phyloP scores from a whole-genome alignment of 1,284 basidiomycete genomes.

The Taiwanofungus camphoratus region DNA sequence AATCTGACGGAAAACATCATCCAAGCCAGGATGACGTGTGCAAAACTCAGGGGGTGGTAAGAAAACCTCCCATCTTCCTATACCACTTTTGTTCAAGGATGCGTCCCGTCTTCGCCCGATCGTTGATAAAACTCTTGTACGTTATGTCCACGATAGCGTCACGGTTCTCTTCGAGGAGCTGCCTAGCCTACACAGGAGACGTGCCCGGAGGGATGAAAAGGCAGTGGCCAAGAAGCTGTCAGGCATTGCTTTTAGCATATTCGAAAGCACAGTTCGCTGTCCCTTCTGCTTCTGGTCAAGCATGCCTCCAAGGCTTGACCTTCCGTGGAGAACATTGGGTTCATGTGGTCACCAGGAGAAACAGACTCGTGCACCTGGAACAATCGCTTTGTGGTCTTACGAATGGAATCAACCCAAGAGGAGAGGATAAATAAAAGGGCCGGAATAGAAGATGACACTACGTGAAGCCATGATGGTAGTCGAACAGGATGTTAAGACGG shows the following conservation, averaged over 20 bases:
- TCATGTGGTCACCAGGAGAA: slow-evolving; percentile 9
- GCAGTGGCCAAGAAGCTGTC: background rate
- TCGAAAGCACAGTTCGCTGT: background rate
- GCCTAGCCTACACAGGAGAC: slow-evolving; percentile 1
- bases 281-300: background rate
- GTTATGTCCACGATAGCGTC: background rate
- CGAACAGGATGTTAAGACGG: slow-evolving; percentile 8
- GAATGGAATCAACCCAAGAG: slow-evolving; percentile 12
- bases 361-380: background rate
- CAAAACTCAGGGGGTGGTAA: slow-evolving; percentile 17
- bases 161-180: slow-evolving; percentile 1
- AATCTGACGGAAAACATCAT: slow-evolving; percentile 4
- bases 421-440: slow-evolving; percentile 16
- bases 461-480: slow-evolving; percentile 24
- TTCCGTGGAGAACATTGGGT: background rate
- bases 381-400: slow-evolving; percentile 2
- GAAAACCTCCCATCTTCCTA: slow-evolving; percentile 11
- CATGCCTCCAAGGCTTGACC: background rate
- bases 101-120: background rate
- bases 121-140: background rate
- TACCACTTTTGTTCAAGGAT: slow-evolving; percentile 12
- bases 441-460: slow-evolving; percentile 16
- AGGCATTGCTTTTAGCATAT: background rate
- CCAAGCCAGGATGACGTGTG: slow-evolving; percentile 19
- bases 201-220: background rate